A percentile compares a stretch with the other conserved stretches of the same genome.
These are phyloP conservation scores for Tilletiaria anomala DNA, from an alignment of 1,284 basidiomycete species.

Conservation along the genomic window DNA sequence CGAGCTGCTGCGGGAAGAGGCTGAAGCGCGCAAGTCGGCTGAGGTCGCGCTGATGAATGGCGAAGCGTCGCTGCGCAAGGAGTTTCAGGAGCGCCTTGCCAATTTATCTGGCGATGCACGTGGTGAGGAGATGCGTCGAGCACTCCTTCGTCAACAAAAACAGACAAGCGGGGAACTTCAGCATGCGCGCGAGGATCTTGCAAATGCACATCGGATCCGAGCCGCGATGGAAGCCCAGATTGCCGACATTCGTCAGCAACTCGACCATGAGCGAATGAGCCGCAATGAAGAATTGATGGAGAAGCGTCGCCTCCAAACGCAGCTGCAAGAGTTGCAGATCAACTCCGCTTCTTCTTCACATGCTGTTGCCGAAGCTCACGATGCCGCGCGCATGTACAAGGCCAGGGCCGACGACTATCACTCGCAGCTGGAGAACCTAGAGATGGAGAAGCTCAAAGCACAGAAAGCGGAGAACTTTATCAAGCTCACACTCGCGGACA, in stretches of 20 bases:
- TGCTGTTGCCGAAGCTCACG: conserved; percentile 43
- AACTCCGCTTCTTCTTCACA: conserved; percentile 50
- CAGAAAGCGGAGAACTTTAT: conserved; percentile 3
- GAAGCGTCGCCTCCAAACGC: conserved; percentile 51
- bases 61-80: conserved; percentile 4
- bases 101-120: conserved; percentile 1
- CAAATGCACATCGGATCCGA: conserved; percentile 47
- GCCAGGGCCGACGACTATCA: conserved; percentile 39
- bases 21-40: conserved; percentile 20
- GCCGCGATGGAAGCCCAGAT: conserved; percentile 7
- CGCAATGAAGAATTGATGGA: conserved; percentile 50
- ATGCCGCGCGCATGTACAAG: conserved; percentile 51
- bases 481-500: conserved; percentile 7
- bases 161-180: conserved; percentile 53
- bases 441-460: conserved; percentile 4
- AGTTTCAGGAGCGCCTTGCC: conserved; percentile 2
- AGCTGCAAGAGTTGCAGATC: conserved; percentile 56
- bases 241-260: conserved; percentile 44
- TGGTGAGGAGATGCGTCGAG: conserved; percentile 5
- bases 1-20: conserved; percentile 53
- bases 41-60: conserved; percentile 3
- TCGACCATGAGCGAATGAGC: conserved; percentile 47
- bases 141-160: no score
- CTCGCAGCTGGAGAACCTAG: conserved; percentile 2
- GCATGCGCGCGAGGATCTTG: conserved; percentile 56